Percentiles rank a stretch among this genome's conserved stretches.
These are phyloP conservation scores for Scheffersomyces stipitis DNA, from an alignment of 805 yeast genomes.

Conservation along the genomic window DNA sequence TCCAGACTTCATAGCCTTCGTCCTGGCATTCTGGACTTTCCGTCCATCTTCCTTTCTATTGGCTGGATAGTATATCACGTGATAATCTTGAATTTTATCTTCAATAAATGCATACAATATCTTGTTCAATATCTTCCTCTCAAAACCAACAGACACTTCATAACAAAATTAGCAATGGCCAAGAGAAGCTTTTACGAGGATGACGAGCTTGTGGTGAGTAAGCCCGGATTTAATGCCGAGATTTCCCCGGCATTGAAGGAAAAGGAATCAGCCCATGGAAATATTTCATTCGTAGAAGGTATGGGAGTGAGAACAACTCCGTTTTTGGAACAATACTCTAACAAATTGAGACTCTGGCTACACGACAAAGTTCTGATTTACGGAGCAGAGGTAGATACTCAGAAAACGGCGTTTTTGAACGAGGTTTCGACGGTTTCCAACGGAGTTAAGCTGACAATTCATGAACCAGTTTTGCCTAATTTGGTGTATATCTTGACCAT, in stretches of 20 bases:
- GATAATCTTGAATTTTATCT: too few relatives aligned
- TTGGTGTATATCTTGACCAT: constrained; percentile 55
- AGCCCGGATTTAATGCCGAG: constrained; percentile 47
- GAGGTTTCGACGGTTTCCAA: constrained; percentile 34
- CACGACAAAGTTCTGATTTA: constrained; percentile 35
- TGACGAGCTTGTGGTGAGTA: constrained; percentile 46
- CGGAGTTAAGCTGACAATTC: constrained; percentile 36
- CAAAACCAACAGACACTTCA: too few relatives aligned
- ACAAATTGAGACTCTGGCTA: constrained; percentile 37
- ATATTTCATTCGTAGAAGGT: constrained; percentile 47
- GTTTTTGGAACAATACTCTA: constrained; percentile 43
- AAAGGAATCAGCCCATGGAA: constrained; percentile 40
- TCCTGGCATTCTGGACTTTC: too few relatives aligned
- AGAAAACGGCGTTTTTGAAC: constrained; percentile 45
- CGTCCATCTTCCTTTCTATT: too few relatives aligned
- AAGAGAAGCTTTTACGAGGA: constrained; percentile 53
- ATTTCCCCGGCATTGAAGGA: constrained; percentile 37
- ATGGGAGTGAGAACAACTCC: constrained; percentile 55
- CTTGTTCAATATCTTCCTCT: too few relatives aligned
- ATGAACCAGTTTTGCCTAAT: constrained; percentile 57
- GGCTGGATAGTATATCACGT: too few relatives aligned
- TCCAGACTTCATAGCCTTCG: too few relatives aligned
- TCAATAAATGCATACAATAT: too few relatives aligned
- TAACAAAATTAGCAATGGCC: too few relatives aligned
- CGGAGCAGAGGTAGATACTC: constrained; percentile 46